Evolutionary conservation across 208 protist genomes (phyloP), one percentile per base, ranked within the genome.

Genomic region (Leishmania arabica): DNA sequence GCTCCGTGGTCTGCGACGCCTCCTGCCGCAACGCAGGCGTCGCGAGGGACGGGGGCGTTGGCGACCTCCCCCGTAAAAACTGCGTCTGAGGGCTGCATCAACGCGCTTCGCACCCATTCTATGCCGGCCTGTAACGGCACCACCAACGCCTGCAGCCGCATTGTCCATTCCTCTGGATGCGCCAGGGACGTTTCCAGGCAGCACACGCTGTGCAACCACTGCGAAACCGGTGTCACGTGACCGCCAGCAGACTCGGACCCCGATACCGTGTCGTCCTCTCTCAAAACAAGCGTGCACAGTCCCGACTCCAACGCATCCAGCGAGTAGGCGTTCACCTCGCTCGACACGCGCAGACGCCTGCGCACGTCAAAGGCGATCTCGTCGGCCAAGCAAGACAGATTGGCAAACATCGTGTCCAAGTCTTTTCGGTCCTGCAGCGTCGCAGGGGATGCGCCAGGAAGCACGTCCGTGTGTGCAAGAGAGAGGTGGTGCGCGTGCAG

Each of bases 231-330:
- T 3, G 24, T 1, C 17, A 13, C 2, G 37, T 8, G 21, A 34
- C 27, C 4, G 27, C 24, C 69, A 54, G 69, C 4, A 21, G 42
- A 73, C 27, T 73, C 69, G 15, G 9, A 17, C 6, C 2, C 77
- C 42, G 80, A 34, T 15, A 64, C 17, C 6, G 9, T 54, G 62
- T 84, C 80, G 34, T 37, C 58, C 1, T 51, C 31, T 8, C 64
- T 65, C 64, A 97, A 80, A 40, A 94, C 86, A 0, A 97, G 87
- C 19, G 88, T 90, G 82, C 95, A 96, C 62, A 97, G 89, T 0
- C 82, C 90, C 11, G 68, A 49, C 70, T 93, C 90, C 56, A 97
- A 81, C 53, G 75, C 31, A 42, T 86, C 79, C 21, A 97, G 88
- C 37, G 90, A 77, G 81, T 91, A 82, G 24, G 83, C 84, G 78